Evolutionary conservation across 2,329 filamentous ascomycete species (phyloP).

Genomic region (Bimuria novae-zelandiae): DNA sequence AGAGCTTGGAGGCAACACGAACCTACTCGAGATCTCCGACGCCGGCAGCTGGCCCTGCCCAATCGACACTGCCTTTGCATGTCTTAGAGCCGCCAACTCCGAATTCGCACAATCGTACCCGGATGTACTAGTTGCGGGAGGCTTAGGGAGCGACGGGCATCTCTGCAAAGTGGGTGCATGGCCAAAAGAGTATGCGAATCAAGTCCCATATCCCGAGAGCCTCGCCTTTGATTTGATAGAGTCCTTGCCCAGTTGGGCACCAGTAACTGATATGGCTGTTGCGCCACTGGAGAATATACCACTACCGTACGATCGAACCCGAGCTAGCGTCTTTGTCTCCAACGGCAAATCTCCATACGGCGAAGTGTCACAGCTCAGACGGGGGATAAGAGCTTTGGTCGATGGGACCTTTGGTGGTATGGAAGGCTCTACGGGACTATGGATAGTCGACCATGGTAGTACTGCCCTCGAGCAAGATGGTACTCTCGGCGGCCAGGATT

Average conservation of each 20-base stretch:
- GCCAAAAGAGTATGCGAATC: slow-evolving; percentile 51
- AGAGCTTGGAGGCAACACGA: slow-evolving; percentile 59
- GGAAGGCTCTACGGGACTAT: slow-evolving; percentile 43
- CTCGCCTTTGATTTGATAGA: slow-evolving; percentile 56
- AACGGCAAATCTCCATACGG: slow-evolving; percentile 52
- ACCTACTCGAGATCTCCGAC: slow-evolving; percentile 47
- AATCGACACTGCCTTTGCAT: slow-evolving; percentile 81
- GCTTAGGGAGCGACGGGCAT: slow-evolving; percentile 76
- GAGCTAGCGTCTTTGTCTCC: slow-evolving; percentile 44
- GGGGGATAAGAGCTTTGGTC: slow-evolving; percentile 47
- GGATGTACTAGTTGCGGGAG: slow-evolving; percentile 80
- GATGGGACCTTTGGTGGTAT: slow-evolving; percentile 36
- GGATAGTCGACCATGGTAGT: slow-evolving; percentile 41
- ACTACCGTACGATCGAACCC: slow-evolving; percentile 24
- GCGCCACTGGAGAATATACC: slow-evolving; percentile 30
- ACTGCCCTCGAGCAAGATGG: slow-evolving; percentile 33
- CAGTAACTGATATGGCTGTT: slow-evolving; percentile 55
- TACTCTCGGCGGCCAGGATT: slow-evolving; percentile 31
- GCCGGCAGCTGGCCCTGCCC: slow-evolving; percentile 68
- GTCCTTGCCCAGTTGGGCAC: slow-evolving; percentile 65
- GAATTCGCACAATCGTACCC: slow-evolving; percentile 61
- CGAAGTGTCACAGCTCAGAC: slow-evolving; percentile 49
- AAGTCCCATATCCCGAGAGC: slow-evolving; percentile 58
- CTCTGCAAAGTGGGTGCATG: slow-evolving; percentile 68
- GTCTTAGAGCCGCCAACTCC: slow-evolving; percentile 56